Evolutionary conservation across 495 filamentous ascomycete species (phyloP).

Genomic region (Penicillium maclennaniae): DNA sequence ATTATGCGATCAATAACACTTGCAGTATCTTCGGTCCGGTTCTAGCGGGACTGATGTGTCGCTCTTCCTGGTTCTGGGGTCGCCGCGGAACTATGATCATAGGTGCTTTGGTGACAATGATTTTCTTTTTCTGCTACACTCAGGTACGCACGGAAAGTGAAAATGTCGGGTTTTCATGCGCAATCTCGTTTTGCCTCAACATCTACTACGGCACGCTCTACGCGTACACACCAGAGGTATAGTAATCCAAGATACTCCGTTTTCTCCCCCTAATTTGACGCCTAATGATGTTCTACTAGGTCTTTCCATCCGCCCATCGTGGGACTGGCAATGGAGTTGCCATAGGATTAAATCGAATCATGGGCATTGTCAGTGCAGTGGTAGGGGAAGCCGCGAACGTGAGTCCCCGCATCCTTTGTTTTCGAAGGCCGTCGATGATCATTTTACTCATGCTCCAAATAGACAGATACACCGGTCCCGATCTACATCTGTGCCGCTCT

Average conservation of each 20-base stretch:
- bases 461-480: constrained; percentile 56
- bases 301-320: constrained; percentile 62
- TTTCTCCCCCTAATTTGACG: neutral
- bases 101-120: constrained; percentile 56
- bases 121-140: constrained; percentile 70
- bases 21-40: constrained; percentile 62
- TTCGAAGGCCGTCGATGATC: neutral
- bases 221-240: constrained; percentile 52
- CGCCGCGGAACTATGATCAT: constrained; percentile 64
- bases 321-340: constrained; percentile 69
- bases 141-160: constrained; percentile 54
- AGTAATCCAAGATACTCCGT: neutral
- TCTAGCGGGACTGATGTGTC: constrained; percentile 61
- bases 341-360: constrained; percentile 64
- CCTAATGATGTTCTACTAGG: neutral
- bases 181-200: constrained; percentile 63
- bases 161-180: constrained; percentile 62
- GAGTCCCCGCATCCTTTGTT: constrained; percentile 2
- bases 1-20: constrained; percentile 66
- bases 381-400: constrained; percentile 56
- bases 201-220: constrained; percentile 73
- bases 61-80: constrained; percentile 50
- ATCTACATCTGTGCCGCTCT: constrained; percentile 68
- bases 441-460: neutral
- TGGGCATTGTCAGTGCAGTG: constrained; percentile 68